Evolutionary conservation across 768 basidiomycete genomes (phyloP), one percentile per base, ranked within the genome.

Genomic region (Sistotremastrum suecicum): DNA sequence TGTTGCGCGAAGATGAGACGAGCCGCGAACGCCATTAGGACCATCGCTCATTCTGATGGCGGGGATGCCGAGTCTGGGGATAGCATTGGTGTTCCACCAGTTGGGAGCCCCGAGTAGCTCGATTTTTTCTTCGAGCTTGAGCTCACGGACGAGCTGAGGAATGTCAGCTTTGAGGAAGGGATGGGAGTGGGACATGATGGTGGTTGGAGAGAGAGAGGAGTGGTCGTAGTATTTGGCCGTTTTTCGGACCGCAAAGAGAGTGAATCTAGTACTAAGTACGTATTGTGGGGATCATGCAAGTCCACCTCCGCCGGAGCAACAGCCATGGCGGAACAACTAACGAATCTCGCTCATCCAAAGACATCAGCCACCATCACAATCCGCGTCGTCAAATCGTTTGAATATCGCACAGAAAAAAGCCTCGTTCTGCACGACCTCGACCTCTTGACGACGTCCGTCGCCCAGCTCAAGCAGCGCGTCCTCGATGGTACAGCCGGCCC

Each of bases 381-480:
- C 42, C 80, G 94, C 33, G 72, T 97, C 50, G 87, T 99, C 67
- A 99, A 99, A 60, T 90, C 87, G 12, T 94, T 99, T 60, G 80
- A 78, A 57, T 97, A 78, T 62, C 76, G 94, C 46, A 97, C 91
- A 45, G 84, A 89, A 59, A 82, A 81, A 53, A 81, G 76, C 57
- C 72, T 97, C 52, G 80, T 99, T 44, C 69, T 98, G 43, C 83
- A 80, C 56, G 69, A 82, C 53, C 55, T 92, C 50, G 77, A 99
- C 58, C 76, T 95, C 50, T 76, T 80, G 53, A 67, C 67, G 2
- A 79, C 74, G n/a, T 90, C 89, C 2, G 80, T 91, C 28, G 79
- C 75, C 9, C 65, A 72, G 51, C 70, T 99, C 49, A 92, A 92
- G 65, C 74, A 83, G 33, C 65, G 67, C 29, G 80, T 75, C 41